phyloP scores from a whole-genome alignment of 2,329 filamentous ascomycete genomes.

The Fusarium falciforme region DNA sequence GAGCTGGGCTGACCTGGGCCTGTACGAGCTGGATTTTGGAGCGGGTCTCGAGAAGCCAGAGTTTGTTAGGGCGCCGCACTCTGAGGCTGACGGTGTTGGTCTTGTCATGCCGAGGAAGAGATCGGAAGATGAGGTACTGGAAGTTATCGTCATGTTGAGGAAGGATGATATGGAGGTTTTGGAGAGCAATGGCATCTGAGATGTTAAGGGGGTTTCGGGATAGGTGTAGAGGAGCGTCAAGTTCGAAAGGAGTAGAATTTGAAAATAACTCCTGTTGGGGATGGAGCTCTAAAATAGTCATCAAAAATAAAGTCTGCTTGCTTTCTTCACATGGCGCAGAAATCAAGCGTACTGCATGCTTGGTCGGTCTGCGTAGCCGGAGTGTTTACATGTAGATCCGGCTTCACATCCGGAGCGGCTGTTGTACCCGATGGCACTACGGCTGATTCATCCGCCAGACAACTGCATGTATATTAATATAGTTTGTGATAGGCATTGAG shows the following conservation, averaged over 20 bases:
- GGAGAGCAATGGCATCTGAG: not conserved
- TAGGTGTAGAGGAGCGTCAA: not conserved
- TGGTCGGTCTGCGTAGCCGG: not conserved
- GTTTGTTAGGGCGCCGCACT: constrained; percentile 5
- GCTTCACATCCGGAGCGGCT: not conserved
- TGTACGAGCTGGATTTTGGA: constrained; percentile 10
- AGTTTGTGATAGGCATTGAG: not conserved
- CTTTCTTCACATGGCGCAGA: too few relatives aligned
- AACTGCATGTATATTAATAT: not conserved
- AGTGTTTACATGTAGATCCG: not conserved
- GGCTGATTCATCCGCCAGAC: not conserved
- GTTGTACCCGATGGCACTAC: not conserved
- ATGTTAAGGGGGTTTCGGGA: not conserved
- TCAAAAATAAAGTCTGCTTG: too few relatives aligned
- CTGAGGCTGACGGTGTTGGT: constrained; percentile 12
- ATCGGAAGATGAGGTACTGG: not conserved
- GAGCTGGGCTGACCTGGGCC: constrained; percentile 15
- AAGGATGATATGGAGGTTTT: constrained; percentile 12
- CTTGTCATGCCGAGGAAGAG: constrained; percentile 14
- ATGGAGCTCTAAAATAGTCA: too few relatives aligned
- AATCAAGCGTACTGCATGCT: too few relatives aligned
- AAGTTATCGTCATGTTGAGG: constrained; percentile 18
- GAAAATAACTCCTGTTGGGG: not conserved
- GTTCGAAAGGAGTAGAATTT: not conserved
- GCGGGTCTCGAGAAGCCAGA: not conserved